Conservation (phyloP, 2,329 filamentous ascomycete genomes). For the Neurospora crassa region DNA sequence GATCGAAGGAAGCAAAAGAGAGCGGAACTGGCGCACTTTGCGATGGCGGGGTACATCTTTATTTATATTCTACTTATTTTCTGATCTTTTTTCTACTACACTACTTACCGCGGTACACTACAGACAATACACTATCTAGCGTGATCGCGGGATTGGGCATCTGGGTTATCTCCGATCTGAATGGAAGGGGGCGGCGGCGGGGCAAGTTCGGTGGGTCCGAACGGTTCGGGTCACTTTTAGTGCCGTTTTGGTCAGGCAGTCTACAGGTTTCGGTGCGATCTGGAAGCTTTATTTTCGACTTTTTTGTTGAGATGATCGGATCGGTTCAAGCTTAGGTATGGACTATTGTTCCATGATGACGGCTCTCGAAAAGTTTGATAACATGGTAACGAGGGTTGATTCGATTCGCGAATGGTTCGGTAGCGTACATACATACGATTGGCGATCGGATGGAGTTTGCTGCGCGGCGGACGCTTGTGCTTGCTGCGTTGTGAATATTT, state of each 20-base stretch:
- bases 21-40: conserved; percentile 32
- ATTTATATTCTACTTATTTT: not conserved
- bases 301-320: not conserved
- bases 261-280: no score
- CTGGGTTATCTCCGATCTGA: not conserved
- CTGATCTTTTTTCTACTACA: not conserved
- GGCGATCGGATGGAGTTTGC: not conserved
- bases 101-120: not conserved
- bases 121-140: not conserved
- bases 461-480: not conserved
- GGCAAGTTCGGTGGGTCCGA: no score
- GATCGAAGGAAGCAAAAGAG: conserved; percentile 31
- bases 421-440: not conserved
- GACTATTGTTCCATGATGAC: not conserved
- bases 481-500: not conserved
- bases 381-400: not conserved
- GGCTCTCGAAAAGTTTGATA: not conserved
- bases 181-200: not conserved
- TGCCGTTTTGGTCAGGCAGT: no score
- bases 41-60: conserved; percentile 9
- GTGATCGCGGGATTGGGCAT: not conserved
- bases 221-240: no score
- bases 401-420: not conserved
- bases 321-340: not conserved
- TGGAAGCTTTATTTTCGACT: no score